phyloP scores from a whole-genome alignment of 73 alveolate species.

The Halteria grandinella region DNA sequence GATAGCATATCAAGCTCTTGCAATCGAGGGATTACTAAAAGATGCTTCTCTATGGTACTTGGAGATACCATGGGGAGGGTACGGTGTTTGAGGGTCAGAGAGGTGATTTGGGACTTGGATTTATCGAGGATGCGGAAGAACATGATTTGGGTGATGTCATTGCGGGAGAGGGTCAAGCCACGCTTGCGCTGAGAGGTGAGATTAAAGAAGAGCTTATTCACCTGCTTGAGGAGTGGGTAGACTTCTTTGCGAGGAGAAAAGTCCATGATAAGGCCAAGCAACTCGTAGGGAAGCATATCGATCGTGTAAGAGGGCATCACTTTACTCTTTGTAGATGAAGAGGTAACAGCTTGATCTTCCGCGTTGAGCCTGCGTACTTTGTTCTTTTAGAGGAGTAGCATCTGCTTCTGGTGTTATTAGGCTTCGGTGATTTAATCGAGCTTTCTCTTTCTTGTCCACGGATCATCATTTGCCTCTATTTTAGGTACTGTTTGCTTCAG shows the following conservation, averaged over 20 bases:
- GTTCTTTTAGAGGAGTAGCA: no score
- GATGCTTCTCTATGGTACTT: not conserved
- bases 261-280: not conserved
- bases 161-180: not conserved
- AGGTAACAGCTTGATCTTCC: no score
- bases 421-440: conserved; percentile 25
- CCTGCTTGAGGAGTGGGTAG: not conserved
- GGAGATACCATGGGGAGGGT: not conserved
- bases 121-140: not conserved
- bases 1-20: not conserved
- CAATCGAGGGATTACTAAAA: not conserved
- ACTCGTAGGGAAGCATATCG: conserved; percentile 10
- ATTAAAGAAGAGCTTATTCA: not conserved
- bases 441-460: conserved; percentile 20
- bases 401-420: no score
- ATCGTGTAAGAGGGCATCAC: no score
- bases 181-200: not conserved
- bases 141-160: not conserved
- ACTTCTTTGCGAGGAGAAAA: not conserved
- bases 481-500: no score
- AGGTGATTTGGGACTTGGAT: not conserved
- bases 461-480: not conserved
- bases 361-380: no score
- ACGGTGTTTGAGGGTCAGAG: not conserved
- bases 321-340: no score